A percentile compares a stretch with the other conserved stretches of the same genome.
Evolutionary conservation across 2,329 filamentous ascomycete genomes (phyloP).

Genomic region (Colletotrichum theobromicola): DNA sequence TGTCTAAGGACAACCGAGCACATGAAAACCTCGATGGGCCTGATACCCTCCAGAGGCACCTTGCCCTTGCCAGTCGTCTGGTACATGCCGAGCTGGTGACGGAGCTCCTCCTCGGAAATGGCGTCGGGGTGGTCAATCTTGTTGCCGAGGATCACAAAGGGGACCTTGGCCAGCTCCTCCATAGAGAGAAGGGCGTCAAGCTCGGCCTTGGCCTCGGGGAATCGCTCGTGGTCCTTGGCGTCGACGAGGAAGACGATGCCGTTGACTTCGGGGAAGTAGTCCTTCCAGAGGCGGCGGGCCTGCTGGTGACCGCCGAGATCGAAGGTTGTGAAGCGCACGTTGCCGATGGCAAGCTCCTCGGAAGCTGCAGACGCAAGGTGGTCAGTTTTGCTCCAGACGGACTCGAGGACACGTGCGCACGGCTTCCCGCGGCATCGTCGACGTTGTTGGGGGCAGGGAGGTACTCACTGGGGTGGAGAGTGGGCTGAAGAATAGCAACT

Average conservation of each 20-base stretch:
- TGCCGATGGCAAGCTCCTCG: conserved; percentile 91
- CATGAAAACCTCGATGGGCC: conserved; percentile 98
- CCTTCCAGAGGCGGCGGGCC: conserved; percentile 93
- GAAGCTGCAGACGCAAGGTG: conserved; percentile 61
- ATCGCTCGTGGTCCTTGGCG: conserved; percentile 95
- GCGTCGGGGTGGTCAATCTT: conserved; percentile 99
- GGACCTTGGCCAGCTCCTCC: conserved; percentile 96
- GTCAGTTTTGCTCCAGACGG: conserved; percentile 20
- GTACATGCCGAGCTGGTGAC: conserved; percentile 90
- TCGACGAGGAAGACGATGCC: conserved; percentile 98
- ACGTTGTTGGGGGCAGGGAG: not conserved
- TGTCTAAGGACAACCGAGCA: conserved; percentile 98
- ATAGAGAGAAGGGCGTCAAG: conserved; percentile 94
- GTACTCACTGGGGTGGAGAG: conserved; percentile 84
- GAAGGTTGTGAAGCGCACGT: conserved; percentile 93
- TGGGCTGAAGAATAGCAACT: conserved; percentile 88
- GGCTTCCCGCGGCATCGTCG: not conserved
- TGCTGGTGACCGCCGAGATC: conserved; percentile 94
- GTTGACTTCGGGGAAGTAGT: conserved; percentile 95
- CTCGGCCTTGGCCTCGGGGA: conserved; percentile 94
- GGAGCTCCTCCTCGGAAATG: conserved; percentile 92
- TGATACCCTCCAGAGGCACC: conserved; percentile 88
- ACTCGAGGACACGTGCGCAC: conserved; percentile 27
- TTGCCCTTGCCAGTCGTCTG: conserved; percentile 97
- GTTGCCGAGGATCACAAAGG: conserved; percentile 96